Conservation (phyloP, 1,284 basidiomycete genomes). For the Papiliotrema flavescens region DNA sequence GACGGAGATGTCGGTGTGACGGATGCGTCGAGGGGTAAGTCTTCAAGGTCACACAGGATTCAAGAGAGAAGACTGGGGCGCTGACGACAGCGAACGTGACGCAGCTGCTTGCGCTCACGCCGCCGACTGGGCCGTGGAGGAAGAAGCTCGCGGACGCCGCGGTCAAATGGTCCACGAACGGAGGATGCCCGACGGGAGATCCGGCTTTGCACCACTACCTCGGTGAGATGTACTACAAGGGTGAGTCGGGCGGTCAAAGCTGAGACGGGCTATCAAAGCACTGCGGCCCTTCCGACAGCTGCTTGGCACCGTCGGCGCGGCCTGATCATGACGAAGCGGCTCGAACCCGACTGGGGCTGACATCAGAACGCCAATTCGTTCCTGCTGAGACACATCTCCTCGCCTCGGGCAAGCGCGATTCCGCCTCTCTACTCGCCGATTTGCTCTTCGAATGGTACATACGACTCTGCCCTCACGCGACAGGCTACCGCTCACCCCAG, state of each 20-base stretch:
- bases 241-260: slow-evolving; percentile 48
- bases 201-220: slow-evolving; percentile 78
- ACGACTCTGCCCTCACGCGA: background rate
- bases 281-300: background rate
- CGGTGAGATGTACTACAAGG: slow-evolving; percentile 82
- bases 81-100: slow-evolving; percentile 40
- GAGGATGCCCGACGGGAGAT: slow-evolving; percentile 77
- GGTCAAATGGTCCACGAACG: slow-evolving; percentile 69
- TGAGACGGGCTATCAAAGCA: too few species aligned
- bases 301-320: background rate
- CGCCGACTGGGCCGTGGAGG: slow-evolving; percentile 49
- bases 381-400: slow-evolving; percentile 75
- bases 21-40: slow-evolving; percentile 63
- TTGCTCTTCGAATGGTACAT: slow-evolving; percentile 75
- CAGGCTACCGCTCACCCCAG: slow-evolving; percentile 10
- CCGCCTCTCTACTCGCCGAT: slow-evolving; percentile 76
- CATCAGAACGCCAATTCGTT: slow-evolving; percentile 52
- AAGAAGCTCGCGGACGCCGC: slow-evolving; percentile 51
- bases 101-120: slow-evolving; percentile 51
- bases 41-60: background rate
- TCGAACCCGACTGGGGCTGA: background rate
- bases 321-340: background rate
- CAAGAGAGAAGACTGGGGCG: background rate
- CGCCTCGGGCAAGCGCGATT: slow-evolving; percentile 77
- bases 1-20: slow-evolving; percentile 65